phyloP scores from a whole-genome alignment of 1,284 basidiomycete species.

The Butyriboletus appendiculatus region DNA sequence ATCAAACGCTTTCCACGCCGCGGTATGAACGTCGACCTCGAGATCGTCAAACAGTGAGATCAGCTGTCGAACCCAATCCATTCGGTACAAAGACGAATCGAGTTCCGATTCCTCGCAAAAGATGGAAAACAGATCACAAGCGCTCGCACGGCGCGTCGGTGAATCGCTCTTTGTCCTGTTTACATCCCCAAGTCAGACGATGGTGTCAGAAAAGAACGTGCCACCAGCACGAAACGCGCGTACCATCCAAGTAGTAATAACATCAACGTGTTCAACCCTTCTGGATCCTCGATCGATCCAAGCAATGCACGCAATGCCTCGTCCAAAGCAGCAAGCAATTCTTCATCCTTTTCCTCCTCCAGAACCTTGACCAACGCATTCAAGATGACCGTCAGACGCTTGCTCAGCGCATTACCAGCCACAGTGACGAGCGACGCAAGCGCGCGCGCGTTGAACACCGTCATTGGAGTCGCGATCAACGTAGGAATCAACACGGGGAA shows the following conservation, averaged over 20 bases:
- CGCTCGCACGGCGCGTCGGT: slow-evolving; percentile 73
- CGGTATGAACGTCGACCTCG: slow-evolving; percentile 73
- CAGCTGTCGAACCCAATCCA: slow-evolving; percentile 96
- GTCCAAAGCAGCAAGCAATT: slow-evolving; percentile 70
- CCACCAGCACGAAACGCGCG: not conserved
- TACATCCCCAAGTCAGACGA: not conserved
- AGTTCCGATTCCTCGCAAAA: slow-evolving; percentile 84
- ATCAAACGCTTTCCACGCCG: slow-evolving; percentile 86
- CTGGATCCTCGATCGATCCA: slow-evolving; percentile 76
- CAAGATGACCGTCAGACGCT: slow-evolving; percentile 76
- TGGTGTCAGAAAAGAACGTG: not conserved
- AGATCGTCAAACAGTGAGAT: slow-evolving; percentile 85
- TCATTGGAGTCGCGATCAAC: slow-evolving; percentile 88
- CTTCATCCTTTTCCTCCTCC: slow-evolving; percentile 69
- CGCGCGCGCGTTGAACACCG: slow-evolving; percentile 94
- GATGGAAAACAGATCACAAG: slow-evolving; percentile 73
- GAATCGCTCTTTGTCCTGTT: slow-evolving; percentile 77
- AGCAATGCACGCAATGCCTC: slow-evolving; percentile 77
- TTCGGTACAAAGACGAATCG: slow-evolving; percentile 81
- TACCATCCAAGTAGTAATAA: slow-evolving; percentile 88
- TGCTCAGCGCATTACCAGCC: slow-evolving; percentile 88
- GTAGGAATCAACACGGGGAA: slow-evolving; percentile 99
- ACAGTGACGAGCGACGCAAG: slow-evolving; percentile 91
- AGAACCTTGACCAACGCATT: slow-evolving; percentile 73
- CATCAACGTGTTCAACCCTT: slow-evolving; percentile 89